Evolutionary conservation across 371 early-diverging fungal species (phyloP), one percentile per base, ranked within the genome.

Genomic region (Rhizopus arrhizus): DNA sequence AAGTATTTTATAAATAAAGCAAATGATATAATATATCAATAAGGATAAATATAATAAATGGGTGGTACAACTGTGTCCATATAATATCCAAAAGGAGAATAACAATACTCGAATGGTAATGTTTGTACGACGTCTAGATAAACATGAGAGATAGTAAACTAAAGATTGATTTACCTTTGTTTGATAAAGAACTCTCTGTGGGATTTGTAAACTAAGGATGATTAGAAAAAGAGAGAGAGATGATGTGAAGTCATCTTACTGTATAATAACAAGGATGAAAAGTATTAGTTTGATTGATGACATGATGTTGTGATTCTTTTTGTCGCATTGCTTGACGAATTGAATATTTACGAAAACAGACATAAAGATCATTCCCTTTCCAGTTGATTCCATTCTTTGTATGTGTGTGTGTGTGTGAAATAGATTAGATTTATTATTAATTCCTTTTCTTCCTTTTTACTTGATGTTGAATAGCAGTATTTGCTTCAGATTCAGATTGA

Each of bases 381-480:
- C 22, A 45, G 7, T n/a, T 16, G 9, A 0, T 45, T 15, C 46
- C 22, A 45, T 45, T 45, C 46, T 45, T n/a, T 45, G 40, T 22
- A 2, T 22, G 22, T 2, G 22, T 22, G 22, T 45, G 40, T 22
- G 22, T 22, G 22, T 2, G 22, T 22, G 22, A 22, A 22, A 22
- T 22, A 22, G 22, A 22, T 29, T 29, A 48, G 3, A 31, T 33
- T 49, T n/a, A 2, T 9, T 35, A 40, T 45, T 6, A 15, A n/a
- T 28, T 31, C 42, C 56, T 13, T 15, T 9, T 29, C 4, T 22
- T 28, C 2, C 5, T 7, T 48, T 28, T 51, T 77, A 86, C 90
- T 73, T 89, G 85, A 0, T 67, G 50, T 8, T 79, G 79, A 62
- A 91, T 85, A 1, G 90, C 91, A 5, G 60, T 28, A 13, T 67